A percentile compares a stretch with the other conserved stretches of the same genome.
phyloP scores from a whole-genome alignment of 116 monocot genomes.

The Thalassia testudinum region DNA sequence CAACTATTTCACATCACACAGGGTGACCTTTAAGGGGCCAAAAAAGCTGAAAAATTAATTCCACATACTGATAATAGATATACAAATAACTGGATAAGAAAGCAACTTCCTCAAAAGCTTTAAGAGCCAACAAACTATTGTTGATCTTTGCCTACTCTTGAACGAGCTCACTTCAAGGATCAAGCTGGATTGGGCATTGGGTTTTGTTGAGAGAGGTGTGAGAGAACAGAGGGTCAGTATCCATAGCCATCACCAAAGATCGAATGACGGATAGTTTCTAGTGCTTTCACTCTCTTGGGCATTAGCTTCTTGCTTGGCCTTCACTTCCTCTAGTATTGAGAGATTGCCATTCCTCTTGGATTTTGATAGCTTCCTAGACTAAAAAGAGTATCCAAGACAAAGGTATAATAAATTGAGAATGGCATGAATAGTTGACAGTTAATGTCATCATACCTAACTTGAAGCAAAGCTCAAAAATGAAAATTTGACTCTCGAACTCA shows the following conservation, averaged over 20 bases:
- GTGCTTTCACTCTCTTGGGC: background rate
- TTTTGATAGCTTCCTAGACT: conserved; percentile 25
- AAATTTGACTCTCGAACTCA: background rate
- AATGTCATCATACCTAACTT: too few species aligned
- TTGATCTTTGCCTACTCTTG: too few species aligned
- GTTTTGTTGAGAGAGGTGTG: too few species aligned
- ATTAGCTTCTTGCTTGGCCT: conserved; percentile 9
- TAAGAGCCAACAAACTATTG: too few species aligned
- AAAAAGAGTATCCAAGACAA: background rate
- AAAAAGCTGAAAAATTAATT: too few species aligned
- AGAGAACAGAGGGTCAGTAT: conserved; percentile 8
- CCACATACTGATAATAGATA: too few species aligned
- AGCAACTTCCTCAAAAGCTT: too few species aligned
- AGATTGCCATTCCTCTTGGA: conserved; percentile 4
- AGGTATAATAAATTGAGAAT: background rate
- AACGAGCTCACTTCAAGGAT: too few species aligned
- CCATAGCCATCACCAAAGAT: conserved; percentile 20
- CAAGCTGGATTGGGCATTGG: too few species aligned
- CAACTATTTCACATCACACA: too few species aligned
- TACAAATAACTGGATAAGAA: too few species aligned
- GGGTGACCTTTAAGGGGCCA: too few species aligned
- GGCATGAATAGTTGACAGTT: background rate
- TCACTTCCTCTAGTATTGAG: conserved; percentile 33
- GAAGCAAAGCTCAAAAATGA: background rate
- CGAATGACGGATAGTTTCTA: background rate